Base-by-base conservation (phyloP, 768 basidiomycete species). In the Megacollybia marginata region DNA sequence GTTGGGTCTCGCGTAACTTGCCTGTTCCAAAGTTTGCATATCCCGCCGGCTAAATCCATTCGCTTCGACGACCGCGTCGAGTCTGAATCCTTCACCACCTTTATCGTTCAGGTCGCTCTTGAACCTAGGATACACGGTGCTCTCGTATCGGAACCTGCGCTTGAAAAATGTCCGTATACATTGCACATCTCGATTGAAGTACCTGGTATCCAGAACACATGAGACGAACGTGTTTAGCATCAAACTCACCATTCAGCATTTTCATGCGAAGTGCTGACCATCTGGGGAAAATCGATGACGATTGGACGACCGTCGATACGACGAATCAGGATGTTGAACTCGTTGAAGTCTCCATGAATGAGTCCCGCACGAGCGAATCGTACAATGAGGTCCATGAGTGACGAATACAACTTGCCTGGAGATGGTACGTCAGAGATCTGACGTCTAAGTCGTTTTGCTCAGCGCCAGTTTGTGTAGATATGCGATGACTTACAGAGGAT, bases 331-430 rank as follows among this genome's bases (percentile, higher is more conserved):
- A 99, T 93, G 65, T 99, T 98, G 73, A 98, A 99, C 62, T 99
- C 96, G 69, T 99, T 99, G 69, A 89, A 99, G 58, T 99, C 96
- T 38, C 96, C 94, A 60, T 99, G 96, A 47, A 99, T 98, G n/a
- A 99, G 78, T 5, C 96, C 96, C 13, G 88, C 82, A 34, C 80
- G 83, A 5, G 95, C 94, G 59, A 98, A 87, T 48, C 92, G 89
- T 50, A 97, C 92, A 62, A 98, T 92, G 52, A 97, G 72, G 64
- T 92, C 91, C 96, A 98, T 98, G 42, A 98, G 72, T 15, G 73
- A 69, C 1, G 93, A 93, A 67, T 97, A 98, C 18, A 98, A 76
- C 54, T 84, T 86, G 36, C 92, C 92, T 0, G 95, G 93, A 2
- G 87, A 86, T 7, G 85, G 80, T 12, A 94, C 73, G 50, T 88